These are phyloP conservation scores for Talaromyces amestolkiae DNA, from an alignment of 2,329 filamentous ascomycete species.

Conservation along the genomic window DNA sequence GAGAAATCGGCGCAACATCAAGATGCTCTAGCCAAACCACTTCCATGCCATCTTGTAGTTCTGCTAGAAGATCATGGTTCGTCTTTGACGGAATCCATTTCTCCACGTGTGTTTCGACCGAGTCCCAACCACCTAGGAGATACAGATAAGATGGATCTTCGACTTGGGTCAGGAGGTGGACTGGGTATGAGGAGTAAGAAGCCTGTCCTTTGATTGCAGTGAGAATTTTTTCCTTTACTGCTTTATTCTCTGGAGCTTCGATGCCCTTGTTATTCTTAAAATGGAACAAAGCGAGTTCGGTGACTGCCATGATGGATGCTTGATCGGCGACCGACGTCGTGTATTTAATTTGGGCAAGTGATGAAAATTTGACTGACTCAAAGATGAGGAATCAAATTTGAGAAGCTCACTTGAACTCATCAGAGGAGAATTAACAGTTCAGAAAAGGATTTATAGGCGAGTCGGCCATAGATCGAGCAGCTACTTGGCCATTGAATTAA, in stretches of 20 bases:
- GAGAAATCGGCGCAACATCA: constrained; percentile 32
- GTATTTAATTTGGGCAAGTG: neutral
- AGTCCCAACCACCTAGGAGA: constrained; percentile 49
- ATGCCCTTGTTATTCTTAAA: constrained; percentile 28
- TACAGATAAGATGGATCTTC: constrained; percentile 46
- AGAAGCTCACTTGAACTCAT: neutral
- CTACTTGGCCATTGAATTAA: neutral
- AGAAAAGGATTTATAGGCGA: neutral
- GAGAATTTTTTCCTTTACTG: constrained; percentile 32
- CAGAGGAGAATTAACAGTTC: no score
- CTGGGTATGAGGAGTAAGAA: constrained; percentile 35
- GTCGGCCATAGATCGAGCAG: neutral
- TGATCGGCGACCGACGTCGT: neutral
- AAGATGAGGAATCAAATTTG: neutral
- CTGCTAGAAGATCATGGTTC: constrained; percentile 42
- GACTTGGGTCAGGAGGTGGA: constrained; percentile 44
- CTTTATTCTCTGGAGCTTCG: constrained; percentile 22
- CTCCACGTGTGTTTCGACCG: constrained; percentile 41
- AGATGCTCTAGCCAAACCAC: constrained; percentile 48
- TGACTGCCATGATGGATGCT: constrained; percentile 27
- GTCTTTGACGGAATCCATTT: constrained; percentile 43
- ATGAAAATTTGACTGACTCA: neutral
- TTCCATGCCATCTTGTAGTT: constrained; percentile 37
- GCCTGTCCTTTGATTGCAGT: constrained; percentile 40
- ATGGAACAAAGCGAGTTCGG: constrained; percentile 48